Base-by-base conservation (phyloP, 805 yeast species). In the Teunomyces panamensis region DNA sequence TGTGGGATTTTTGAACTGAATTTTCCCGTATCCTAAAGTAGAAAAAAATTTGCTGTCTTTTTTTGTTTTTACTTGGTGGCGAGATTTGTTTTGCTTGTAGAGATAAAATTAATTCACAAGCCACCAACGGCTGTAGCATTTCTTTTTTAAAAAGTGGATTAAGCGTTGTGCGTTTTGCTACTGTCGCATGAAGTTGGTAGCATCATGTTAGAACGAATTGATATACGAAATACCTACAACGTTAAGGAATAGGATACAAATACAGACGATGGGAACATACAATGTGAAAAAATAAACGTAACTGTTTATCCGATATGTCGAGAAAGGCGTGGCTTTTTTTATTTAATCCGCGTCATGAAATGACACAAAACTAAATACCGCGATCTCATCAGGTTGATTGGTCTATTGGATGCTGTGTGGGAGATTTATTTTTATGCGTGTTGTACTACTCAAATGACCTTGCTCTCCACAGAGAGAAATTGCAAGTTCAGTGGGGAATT, bases 321-420 rank as follows among this genome's bases (percentile, higher is more conserved):
- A 13, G 30, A 26, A 20, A 34, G 14, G 17, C 27, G 41, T 24
- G 13, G 27, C 27, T 24, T 20, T 26, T 24, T 11, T 17, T 26
- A 26, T 26, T 37, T 37, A 37, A 37, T 37, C 41, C 41, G 41
- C 41, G 30, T n/a, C 14, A 10, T 26, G 30, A 37, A 37, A 37
- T 26, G 4, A 37, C 41, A 37, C 41, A 37, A 37, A 37, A 26
- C 30, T 6, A 6, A 13, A 7, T 10, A 26, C 30, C 9, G 14
- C 16, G 14, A 4, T n/a, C 8, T 9, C 13, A 16, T n/a, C 30
- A 13, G 9, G n/a, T 9, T 37, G 41, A 37, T 37, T 37, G 41
- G 41, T 26, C 41, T 7, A 8, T 26, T 7, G 14, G 41, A 26
- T 24, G 41, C 41, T 30, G 41, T 30, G 41, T 29, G 30, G 16